phyloP scores from a whole-genome alignment of 2,329 filamentous ascomycete genomes.

The Emergomyces africanus region DNA sequence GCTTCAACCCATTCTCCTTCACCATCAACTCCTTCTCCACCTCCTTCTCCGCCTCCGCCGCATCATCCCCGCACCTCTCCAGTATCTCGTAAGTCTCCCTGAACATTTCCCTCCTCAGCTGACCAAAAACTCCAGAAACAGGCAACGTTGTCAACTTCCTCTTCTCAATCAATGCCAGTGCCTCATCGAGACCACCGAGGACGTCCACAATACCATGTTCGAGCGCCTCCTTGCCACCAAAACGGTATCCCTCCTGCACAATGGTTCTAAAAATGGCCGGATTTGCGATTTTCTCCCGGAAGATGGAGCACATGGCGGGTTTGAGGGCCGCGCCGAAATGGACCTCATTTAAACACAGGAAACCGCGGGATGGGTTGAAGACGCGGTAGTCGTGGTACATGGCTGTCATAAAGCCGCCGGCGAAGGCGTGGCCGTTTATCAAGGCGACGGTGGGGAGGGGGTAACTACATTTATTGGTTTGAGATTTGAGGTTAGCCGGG shows the following conservation, averaged over 20 bases:
- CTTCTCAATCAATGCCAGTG: conserved; percentile 46
- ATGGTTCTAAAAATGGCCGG: conserved; percentile 46
- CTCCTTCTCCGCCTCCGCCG: conserved; percentile 34
- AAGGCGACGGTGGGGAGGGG: conserved; percentile 75
- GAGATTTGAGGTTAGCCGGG: neutral
- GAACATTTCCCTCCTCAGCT: conserved; percentile 66
- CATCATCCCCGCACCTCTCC: conserved; percentile 38
- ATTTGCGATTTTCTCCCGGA: conserved; percentile 53
- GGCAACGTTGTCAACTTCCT: conserved; percentile 49
- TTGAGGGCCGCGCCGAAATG: conserved; percentile 66
- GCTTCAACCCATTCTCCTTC: conserved; percentile 30
- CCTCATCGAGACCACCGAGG: conserved; percentile 52
- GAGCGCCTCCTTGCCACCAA: conserved; percentile 49
- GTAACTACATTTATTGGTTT: conserved; percentile 33
- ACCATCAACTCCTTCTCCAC: conserved; percentile 33
- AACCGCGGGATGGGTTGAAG: conserved; percentile 58
- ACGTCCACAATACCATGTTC: conserved; percentile 56
- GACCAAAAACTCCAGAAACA: conserved; percentile 53
- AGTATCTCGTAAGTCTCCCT: conserved; percentile 50
- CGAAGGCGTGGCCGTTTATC: conserved; percentile 69
- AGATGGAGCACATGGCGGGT: conserved; percentile 60
- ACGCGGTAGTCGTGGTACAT: conserved; percentile 78
- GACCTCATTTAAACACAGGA: conserved; percentile 67
- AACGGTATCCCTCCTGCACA: conserved; percentile 62
- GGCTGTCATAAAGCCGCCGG: conserved; percentile 66